Base-by-base conservation (phyloP, 192 early-diverging fungal genomes). In the Mortierella hygrophila region DNA sequence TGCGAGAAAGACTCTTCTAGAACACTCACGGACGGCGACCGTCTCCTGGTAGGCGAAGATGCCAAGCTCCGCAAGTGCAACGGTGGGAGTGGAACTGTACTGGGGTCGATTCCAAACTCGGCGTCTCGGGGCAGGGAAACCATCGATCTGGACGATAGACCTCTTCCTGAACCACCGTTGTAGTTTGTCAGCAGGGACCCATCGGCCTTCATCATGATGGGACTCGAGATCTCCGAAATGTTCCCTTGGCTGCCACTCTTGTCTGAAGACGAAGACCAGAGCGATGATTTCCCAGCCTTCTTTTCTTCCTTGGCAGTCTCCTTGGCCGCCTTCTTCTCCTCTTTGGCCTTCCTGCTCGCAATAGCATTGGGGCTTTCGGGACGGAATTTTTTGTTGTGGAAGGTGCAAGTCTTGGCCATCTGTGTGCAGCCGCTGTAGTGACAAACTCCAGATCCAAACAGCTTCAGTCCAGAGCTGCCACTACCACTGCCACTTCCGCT, bases 1-100 rank as follows among this genome's bases (percentile, higher is more conserved):
- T 9, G 49, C 49, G 49, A 52, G 49, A 81, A 35, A 20, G 79
- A 79, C 46, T 86, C 84, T 38, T 86, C 84, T 23, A 81, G 21
- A 18, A 86, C 60, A 18, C 79, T 77, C 6, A 86, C 84, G 23
- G 84, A 86, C 1, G 84, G 84, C 2, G 84, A 86, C 40, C 84
- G 69, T 32, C 68, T 63, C 52, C 79, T 69, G 20, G 47, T 49
- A 1, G 69, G 49, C 0, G 71, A 42, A 0, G 78, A 69, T 5
- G 69, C 46, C 1, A 77, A 2, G 42, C 54, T 75, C 18, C 57
- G 70, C 15, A 86, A 20, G 54, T 42, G 26, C 47, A 42, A 69
- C 10, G 84, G 38, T 1, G 75, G 79, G 3, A 72, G 3, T 0
- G 84, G 79, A 21, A 78, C 46, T 4, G 54, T 38, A 41, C 9